Base-by-base conservation (phyloP, 805 yeast species). In the Candida sanyiensis region DNA sequence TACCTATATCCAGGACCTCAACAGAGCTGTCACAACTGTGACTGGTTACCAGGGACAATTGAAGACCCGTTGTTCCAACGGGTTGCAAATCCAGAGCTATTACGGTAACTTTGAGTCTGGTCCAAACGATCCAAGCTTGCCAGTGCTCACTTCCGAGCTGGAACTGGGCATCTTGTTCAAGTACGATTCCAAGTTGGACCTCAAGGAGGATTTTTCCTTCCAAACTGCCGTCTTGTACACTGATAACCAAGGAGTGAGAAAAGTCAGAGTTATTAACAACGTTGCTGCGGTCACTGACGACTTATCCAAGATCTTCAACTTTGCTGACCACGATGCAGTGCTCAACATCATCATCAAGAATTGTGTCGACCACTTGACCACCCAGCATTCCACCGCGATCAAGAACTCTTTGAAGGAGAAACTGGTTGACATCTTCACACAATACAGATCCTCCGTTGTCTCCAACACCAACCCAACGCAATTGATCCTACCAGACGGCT, bases 191-290 rank as follows among this genome's bases (percentile, higher is more conserved):
- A 77, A 76, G 44, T 65, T 87, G 24, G 75, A 79, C 42, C 67
- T 83, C 2, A 76, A 76, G 44, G 69, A 72, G 27, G 96, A 88
- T 58, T 83, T 86, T 17, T 93, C 87, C 58, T 86, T 90, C 66
- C 98, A 93, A 62, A 83, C 85, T 2, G 97, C 97, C 0, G 49
- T 93, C 20, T 64, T 93, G 39, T 90, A 88, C 57, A 89, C 97
- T 0, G 83, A 87, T 33, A 54, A 69, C 2, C 69, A 70, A 34
- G 98, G 98, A 17, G 62, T 69, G 7, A 68, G 97, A 48, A 81
- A 85, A 50, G 90, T 93, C 12, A 72, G 98, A 45, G 88, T 88
- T n/a, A 73, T 84, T 35, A 93, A 93, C 54, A 66, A 78, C 40
- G 81, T 83, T n/a, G 75, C 85, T 33, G 84, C 95, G 0, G 89